phyloP scores from a whole-genome alignment of 2,329 filamentous ascomycete species.

The Aspergillus proliferans region DNA sequence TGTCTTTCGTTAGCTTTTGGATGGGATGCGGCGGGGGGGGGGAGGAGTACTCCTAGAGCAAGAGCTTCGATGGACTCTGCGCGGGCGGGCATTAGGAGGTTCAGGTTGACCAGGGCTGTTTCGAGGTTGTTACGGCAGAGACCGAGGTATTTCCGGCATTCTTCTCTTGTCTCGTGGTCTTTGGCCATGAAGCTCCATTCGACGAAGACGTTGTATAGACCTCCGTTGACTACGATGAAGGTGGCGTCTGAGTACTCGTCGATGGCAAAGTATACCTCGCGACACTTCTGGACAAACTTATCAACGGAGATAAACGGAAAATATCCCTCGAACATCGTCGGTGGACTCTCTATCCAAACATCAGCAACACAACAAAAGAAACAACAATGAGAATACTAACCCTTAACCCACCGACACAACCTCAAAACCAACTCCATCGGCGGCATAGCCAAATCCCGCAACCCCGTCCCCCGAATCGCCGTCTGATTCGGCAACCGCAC shows the following conservation, averaged over 20 bases:
- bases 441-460: constrained; percentile 32
- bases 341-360: constrained; percentile 14
- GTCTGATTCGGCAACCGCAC: constrained; percentile 23
- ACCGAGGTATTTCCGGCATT: constrained; percentile 24
- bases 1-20: constrained; percentile 22
- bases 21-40: not conserved
- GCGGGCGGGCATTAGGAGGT: constrained; percentile 52
- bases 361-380: not conserved
- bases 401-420: constrained; percentile 28
- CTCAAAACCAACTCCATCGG: constrained; percentile 28
- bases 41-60: constrained; percentile 48
- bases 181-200: constrained; percentile 21
- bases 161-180: constrained; percentile 14
- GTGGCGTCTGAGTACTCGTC: constrained; percentile 36
- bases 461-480: constrained; percentile 17
- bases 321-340: constrained; percentile 19
- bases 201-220: constrained; percentile 33
- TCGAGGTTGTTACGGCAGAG: constrained; percentile 42
- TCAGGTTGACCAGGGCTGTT: constrained; percentile 42
- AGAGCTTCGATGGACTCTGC: constrained; percentile 55
- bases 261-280: constrained; percentile 38
- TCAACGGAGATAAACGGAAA: constrained; percentile 29
- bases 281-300: constrained; percentile 34
- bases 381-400: constrained; percentile 11
- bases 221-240: constrained; percentile 35